A percentile compares a stretch with the other conserved stretches of the same genome.
Evolutionary conservation across 2,329 filamentous ascomycete genomes (phyloP).

Genomic region (Neopestalotiopsis rosae): DNA sequence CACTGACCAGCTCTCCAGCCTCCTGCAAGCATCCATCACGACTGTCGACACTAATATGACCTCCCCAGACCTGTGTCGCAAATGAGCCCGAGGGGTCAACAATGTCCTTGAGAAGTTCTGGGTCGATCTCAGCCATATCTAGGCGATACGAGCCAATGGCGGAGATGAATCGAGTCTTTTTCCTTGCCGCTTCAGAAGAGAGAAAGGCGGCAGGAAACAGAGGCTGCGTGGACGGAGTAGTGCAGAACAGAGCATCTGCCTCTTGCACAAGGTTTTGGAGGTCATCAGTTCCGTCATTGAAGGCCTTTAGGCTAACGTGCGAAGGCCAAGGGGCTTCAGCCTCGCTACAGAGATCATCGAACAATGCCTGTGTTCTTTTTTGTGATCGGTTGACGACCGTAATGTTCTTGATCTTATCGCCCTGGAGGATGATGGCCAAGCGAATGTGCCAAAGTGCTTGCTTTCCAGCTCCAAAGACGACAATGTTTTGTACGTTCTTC

Average conservation of each 20-base stretch:
- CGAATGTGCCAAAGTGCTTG: neutral
- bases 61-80: neutral
- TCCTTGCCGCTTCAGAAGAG: neutral
- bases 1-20: neutral
- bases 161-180: neutral
- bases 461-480: conserved; percentile 9
- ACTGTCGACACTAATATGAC: neutral
- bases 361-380: neutral
- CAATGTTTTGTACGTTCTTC: neutral
- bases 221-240: neutral
- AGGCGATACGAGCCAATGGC: conserved; percentile 3
- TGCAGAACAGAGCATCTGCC: conserved; percentile 5
- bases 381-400: conserved; percentile 4
- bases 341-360: neutral
- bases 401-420: neutral
- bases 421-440: neutral
- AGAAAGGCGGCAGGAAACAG: neutral
- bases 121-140: conserved; percentile 10
- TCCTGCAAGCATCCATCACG: neutral
- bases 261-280: neutral
- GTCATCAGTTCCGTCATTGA: neutral
- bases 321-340: neutral
- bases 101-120: neutral
- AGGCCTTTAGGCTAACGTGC: neutral
- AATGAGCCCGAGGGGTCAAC: neutral